phyloP scores from a whole-genome alignment of 495 filamentous ascomycete species.

The Margaritispora aquatica region DNA sequence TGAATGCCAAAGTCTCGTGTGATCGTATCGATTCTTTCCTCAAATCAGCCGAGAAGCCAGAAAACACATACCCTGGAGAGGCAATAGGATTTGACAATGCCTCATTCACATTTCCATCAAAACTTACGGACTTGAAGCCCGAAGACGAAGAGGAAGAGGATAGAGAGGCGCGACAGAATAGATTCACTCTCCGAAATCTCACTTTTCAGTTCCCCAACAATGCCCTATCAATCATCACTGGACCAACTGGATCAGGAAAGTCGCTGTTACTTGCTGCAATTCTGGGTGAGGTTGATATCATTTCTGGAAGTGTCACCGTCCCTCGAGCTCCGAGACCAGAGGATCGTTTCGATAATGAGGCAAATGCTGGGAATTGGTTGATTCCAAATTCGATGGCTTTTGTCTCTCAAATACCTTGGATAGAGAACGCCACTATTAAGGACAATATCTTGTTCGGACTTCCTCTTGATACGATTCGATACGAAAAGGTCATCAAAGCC shows the following conservation, averaged over 20 bases:
- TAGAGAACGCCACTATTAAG: slow-evolving; percentile 45
- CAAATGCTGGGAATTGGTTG: slow-evolving; percentile 44
- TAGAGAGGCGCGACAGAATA: not conserved
- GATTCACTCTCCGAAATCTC: slow-evolving; percentile 20
- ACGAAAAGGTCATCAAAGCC: slow-evolving; percentile 51
- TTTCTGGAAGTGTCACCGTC: slow-evolving; percentile 39
- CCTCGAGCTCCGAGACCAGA: slow-evolving; percentile 30
- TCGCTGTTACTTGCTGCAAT: slow-evolving; percentile 48
- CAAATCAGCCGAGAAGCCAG: slow-evolving; percentile 6
- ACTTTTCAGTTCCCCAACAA: slow-evolving; percentile 19
- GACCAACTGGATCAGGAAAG: slow-evolving; percentile 54
- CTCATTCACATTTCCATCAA: slow-evolving; percentile 14
- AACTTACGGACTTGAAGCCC: not conserved
- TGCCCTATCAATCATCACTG: slow-evolving; percentile 31
- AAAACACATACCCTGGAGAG: slow-evolving; percentile 12
- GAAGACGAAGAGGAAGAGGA: slow-evolving; percentile 3
- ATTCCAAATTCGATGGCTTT: slow-evolving; percentile 38
- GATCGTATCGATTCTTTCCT: slow-evolving; percentile 19
- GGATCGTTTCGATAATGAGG: slow-evolving; percentile 37
- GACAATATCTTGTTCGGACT: slow-evolving; percentile 55
- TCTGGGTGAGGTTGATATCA: slow-evolving; percentile 48
- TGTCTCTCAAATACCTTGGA: slow-evolving; percentile 49
- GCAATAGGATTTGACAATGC: slow-evolving; percentile 18
- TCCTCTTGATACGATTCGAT: slow-evolving; percentile 38
- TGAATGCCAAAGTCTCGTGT: slow-evolving; percentile 15